These are phyloP conservation scores for Pseudozyma thailandica DNA, from an alignment of 1,284 basidiomycete species.

Conservation along the genomic window DNA sequence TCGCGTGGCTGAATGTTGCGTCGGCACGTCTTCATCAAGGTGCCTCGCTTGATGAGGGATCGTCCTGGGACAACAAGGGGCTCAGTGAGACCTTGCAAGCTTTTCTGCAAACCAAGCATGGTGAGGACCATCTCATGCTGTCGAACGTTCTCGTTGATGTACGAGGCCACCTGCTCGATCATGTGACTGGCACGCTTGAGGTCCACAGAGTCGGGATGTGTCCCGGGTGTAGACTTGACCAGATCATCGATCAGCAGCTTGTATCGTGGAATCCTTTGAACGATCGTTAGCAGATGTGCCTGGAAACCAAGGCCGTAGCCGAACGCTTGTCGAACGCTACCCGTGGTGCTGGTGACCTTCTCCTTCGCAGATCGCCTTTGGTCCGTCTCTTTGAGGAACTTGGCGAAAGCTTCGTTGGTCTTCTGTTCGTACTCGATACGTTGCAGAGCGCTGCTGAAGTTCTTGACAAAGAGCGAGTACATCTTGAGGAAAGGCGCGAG, in stretches of 20 bases:
- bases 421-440: slow-evolving; percentile 63
- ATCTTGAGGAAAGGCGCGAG: slow-evolving; percentile 67
- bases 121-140: slow-evolving; percentile 65
- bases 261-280: slow-evolving; percentile 67
- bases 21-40: slow-evolving; percentile 65
- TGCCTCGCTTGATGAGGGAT: slow-evolving; percentile 56
- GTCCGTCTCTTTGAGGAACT: slow-evolving; percentile 61
- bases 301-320: slow-evolving; percentile 64
- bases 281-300: slow-evolving; percentile 64
- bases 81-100: slow-evolving; percentile 57
- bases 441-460: slow-evolving; percentile 63
- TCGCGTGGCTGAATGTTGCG: slow-evolving; percentile 64
- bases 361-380: slow-evolving; percentile 28
- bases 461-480: slow-evolving; percentile 67
- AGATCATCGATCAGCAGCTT: slow-evolving; percentile 62
- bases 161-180: slow-evolving; percentile 61
- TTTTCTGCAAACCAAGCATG: slow-evolving; percentile 63
- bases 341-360: slow-evolving; percentile 16
- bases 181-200: slow-evolving; percentile 49
- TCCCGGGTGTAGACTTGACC: slow-evolving; percentile 56
- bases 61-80: slow-evolving; percentile 64
- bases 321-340: slow-evolving; percentile 34
- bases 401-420: slow-evolving; percentile 56
- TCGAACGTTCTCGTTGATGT: slow-evolving; percentile 65
- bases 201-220: slow-evolving; percentile 54